Conservation (phyloP, 2,329 filamentous ascomycete species). For the Gremmenia infestans region DNA sequence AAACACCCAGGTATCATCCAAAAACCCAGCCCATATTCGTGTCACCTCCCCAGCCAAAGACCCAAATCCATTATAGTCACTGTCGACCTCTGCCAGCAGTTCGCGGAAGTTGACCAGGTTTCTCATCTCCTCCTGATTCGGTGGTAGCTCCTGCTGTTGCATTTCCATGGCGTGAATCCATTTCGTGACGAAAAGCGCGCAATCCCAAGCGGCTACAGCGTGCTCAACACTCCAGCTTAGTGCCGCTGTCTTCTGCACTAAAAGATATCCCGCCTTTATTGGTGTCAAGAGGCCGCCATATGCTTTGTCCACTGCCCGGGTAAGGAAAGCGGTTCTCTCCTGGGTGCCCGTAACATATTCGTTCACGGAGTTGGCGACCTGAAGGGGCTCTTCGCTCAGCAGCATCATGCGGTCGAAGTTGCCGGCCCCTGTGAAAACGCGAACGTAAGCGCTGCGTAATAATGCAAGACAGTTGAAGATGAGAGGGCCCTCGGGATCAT, state of each 20-base stretch:
- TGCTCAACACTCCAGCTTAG: constrained; percentile 33
- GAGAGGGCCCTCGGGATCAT: constrained; percentile 2
- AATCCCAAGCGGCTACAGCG: constrained; percentile 32
- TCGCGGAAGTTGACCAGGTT: too few relatives aligned
- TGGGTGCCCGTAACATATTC: too few relatives aligned
- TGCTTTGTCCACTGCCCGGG: constrained; percentile 28
- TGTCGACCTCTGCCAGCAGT: not conserved
- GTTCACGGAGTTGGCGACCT: not conserved
- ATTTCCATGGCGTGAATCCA: too few relatives aligned
- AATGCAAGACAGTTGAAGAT: constrained; percentile 2
- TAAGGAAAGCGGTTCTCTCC: constrained; percentile 14
- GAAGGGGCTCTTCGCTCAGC: not conserved
- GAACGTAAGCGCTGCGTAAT: not conserved
- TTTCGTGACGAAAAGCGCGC: too few relatives aligned
- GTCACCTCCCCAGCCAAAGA: constrained; percentile 24
- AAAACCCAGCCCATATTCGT: constrained; percentile 24
- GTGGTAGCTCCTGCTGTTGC: too few relatives aligned
- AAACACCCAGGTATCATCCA: constrained; percentile 31
- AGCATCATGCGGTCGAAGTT: not conserved
- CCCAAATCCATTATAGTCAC: constrained; percentile 25
- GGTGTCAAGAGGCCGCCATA: constrained; percentile 29
- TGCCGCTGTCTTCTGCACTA: constrained; percentile 31
- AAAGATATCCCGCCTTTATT: constrained; percentile 25
- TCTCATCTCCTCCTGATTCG: too few relatives aligned
- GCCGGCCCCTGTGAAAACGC: constrained; percentile 1